Percentiles rank a stretch among this genome's conserved stretches.
phyloP scores from a whole-genome alignment of 2,329 filamentous ascomycete genomes.

The Raffaelea deltoideospora region DNA sequence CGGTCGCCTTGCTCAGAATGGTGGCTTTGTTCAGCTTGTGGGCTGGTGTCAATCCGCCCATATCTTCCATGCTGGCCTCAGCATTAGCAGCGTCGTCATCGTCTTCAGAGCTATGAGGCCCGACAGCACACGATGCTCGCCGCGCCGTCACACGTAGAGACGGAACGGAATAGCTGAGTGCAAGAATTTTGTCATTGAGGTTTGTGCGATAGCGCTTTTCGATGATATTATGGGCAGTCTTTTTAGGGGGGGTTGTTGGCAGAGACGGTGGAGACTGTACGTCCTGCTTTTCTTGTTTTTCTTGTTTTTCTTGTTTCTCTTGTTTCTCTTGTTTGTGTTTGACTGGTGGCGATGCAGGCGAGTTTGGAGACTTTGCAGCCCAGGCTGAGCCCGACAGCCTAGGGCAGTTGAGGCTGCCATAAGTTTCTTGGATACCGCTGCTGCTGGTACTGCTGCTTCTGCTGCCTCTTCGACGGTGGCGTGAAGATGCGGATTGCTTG shows the following conservation, averaged over 20 bases:
- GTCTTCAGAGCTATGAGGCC: conserved; percentile 17
- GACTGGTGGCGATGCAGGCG: conserved; percentile 9
- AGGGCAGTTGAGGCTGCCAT: conserved; percentile 10
- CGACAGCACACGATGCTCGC: conserved; percentile 13
- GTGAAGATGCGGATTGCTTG: too few relatives aligned
- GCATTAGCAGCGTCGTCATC: conserved; percentile 26
- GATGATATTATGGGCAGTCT: conserved; percentile 74
- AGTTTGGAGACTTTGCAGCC: conserved; percentile 4
- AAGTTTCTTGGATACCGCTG: too few relatives aligned
- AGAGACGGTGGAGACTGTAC: too few relatives aligned
- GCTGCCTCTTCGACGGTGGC: too few relatives aligned
- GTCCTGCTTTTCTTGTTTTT: too few relatives aligned
- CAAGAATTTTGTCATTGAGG: conserved; percentile 69
- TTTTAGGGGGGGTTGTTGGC: conserved; percentile 46
- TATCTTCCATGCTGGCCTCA: conserved; percentile 24
- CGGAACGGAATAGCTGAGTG: conserved; percentile 54
- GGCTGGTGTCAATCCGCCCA: conserved; percentile 22
- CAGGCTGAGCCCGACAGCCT: conserved; percentile 18
- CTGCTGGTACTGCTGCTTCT: conserved; percentile 1
- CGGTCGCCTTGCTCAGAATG: conserved; percentile 23
- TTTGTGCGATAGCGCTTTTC: conserved; percentile 76
- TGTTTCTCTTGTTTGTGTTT: too few relatives aligned
- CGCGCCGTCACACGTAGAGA: conserved; percentile 30
- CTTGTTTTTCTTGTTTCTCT: too few relatives aligned
- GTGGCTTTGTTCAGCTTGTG: conserved; percentile 28